Base-by-base conservation (phyloP, 345 rosid species). In the Dipteronia sinensis region DNA sequence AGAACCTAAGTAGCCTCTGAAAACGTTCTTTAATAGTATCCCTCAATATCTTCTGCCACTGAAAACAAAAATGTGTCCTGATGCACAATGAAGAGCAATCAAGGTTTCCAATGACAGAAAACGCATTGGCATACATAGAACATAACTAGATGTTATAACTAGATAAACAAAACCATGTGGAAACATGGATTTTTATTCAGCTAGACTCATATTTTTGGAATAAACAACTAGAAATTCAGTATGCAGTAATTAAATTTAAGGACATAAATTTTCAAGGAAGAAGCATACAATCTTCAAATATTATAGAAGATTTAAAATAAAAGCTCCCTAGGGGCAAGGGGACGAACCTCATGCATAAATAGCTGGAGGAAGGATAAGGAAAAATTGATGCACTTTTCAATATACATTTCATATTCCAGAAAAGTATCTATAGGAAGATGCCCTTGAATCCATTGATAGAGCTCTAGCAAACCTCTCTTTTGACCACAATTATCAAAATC, bases 281-380 rank as follows among this genome's bases (percentile, higher is more conserved):
- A 51, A 53, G 49, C 74, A 68, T 38, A 20, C 2, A 51, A 64
- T 29, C 27, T 67, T 53, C 27, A 20, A 46, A 29, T 31, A 65
- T 47, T 31, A 65, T 31, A 40, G 40, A 27, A 65, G 61, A 75
- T 8, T 15, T 20, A 29, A 49, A 22, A 5, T n/a, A 7, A 75
- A 23, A 75, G 58, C 53, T 63, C 49, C 25, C 23, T 44, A 68
- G 46, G 55, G 31, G 40, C 38, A 23, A 63, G 74, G 20, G 61
- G 68, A 76, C 87, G 80, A 75, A 93, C 98, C 98, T 95, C 98
- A 64, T 89, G 90, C 85, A 88, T 58, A 78, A 83, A 95, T 51
- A 93, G 83, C 83, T 62, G 84, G 77, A 95, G 83, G 77, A 95
- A 92, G 85, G 94, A 95, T 38, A 67, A 77, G 73, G 91, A 75